These are phyloP conservation scores for Hylodesmum podocarpum DNA, from an alignment of 306 rosid species.

Conservation along the genomic window DNA sequence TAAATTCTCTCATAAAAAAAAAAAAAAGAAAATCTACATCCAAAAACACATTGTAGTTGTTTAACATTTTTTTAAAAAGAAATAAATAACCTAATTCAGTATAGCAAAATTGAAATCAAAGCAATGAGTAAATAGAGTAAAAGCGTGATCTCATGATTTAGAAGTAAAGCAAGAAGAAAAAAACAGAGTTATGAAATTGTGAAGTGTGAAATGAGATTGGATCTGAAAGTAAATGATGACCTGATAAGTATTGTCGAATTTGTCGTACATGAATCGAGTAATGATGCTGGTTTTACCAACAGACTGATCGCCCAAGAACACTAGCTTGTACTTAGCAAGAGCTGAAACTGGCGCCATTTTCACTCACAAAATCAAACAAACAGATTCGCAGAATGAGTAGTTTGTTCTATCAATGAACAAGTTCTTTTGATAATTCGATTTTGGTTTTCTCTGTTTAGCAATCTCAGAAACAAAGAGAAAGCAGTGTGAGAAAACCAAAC, in stretches of 20 bases:
- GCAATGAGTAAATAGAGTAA: not conserved
- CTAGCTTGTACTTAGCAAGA: slow-evolving; percentile 61
- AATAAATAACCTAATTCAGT: not conserved
- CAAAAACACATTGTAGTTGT: not conserved
- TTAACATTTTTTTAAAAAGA: not conserved
- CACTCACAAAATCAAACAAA: not conserved
- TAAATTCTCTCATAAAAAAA: too few relatives aligned
- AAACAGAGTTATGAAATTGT: not conserved
- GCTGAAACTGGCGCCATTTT: slow-evolving; percentile 66
- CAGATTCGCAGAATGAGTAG: not conserved
- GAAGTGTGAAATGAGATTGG: slow-evolving; percentile 24
- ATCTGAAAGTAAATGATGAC: slow-evolving; percentile 36
- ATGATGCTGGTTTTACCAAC: slow-evolving; percentile 68
- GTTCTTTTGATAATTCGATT: not conserved
- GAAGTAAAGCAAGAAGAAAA: not conserved
- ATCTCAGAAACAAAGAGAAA: not conserved
- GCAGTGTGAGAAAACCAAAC: not conserved
- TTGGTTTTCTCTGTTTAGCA: not conserved
- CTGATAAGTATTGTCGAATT: slow-evolving; percentile 67
- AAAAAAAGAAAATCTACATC: not conserved
- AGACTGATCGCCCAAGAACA: slow-evolving; percentile 64
- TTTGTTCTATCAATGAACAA: not conserved
- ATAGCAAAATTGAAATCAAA: not conserved
- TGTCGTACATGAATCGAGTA: slow-evolving; percentile 69
- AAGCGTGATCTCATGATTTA: slow-evolving; percentile 4